Evolutionary conservation across 768 basidiomycete species (phyloP).

Genomic region (Mycena crocata): DNA sequence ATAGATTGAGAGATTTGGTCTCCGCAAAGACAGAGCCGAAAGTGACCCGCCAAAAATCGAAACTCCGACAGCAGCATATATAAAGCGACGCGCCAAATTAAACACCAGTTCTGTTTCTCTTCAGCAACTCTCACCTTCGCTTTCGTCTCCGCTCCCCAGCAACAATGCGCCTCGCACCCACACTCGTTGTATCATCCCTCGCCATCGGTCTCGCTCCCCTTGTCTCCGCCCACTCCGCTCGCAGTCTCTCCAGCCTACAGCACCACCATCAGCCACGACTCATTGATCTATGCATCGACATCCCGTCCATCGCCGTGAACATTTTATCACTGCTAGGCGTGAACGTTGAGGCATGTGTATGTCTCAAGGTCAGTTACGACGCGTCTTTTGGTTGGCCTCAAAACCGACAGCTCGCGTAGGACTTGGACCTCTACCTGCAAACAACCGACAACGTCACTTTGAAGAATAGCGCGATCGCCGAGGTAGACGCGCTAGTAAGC

Average conservation of each 20-base stretch:
- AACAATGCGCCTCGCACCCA: conserved; percentile 27
- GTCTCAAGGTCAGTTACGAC: conserved; percentile 10
- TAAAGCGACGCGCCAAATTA: neutral
- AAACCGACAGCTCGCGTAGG: neutral
- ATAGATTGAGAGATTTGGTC: too few relatives aligned
- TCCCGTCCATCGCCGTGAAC: neutral
- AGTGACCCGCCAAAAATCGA: conserved; percentile 13
- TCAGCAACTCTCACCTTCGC: conserved; percentile 28
- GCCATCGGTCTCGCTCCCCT: conserved; percentile 7
- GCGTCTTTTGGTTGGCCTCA: neutral
- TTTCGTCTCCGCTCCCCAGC: neutral
- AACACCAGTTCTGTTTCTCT: conserved; percentile 17
- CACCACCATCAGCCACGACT: conserved; percentile 2
- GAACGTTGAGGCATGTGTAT: conserved; percentile 5
- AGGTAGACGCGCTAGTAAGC: conserved; percentile 6
- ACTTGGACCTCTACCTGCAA: conserved; percentile 25
- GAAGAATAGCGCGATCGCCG: neutral
- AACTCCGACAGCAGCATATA: conserved; percentile 23
- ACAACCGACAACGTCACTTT: conserved; percentile 1
- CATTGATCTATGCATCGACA: conserved; percentile 13
- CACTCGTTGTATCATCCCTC: conserved; percentile 25
- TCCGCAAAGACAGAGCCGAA: too few relatives aligned
- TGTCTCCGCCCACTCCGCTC: conserved; percentile 7
- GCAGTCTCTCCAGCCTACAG: conserved; percentile 11
- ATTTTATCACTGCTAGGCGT: conserved; percentile 9